Evolutionary conservation across 2,329 filamentous ascomycete species (phyloP), one percentile per base, ranked within the genome.

Genomic region (Pestalotiopsis sp.): DNA sequence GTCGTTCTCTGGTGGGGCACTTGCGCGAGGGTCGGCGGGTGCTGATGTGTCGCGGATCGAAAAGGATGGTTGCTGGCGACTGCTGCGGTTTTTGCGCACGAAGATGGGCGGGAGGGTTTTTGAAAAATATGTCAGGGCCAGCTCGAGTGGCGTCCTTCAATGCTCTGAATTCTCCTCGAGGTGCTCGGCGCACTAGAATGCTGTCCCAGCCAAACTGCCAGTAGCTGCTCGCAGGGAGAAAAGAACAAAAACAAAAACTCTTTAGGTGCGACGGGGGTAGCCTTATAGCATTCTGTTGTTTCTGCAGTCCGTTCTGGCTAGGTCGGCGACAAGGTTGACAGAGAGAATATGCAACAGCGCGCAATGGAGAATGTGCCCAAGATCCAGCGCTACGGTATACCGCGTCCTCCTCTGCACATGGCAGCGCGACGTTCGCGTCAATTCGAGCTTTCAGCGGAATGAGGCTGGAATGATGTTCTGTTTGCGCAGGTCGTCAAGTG

Each of bases 341-440:
- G 31, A n/a, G 39, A 52, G 38, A 31, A 25, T 36, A 12, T 64
- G 61, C 27, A 39, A 39, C 14, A 39, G 25, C 36, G 38, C 38
- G 38, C 36, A 39, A 45, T 25, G 39, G 61, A 31, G 39, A 31
- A 64, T 52, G 38, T 49, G 38, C n/a, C 41, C 61, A 52, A 39
- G 38, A 64, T 39, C 61, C n/a, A 62, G 61, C 38, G 25, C 36
- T 64, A 64, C 61, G 20, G 25, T 64, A 36, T 64, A n/a, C 61
- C 38, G 61, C 61, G 39, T 64, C 36, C n/a, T 31, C 41, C 20
- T 31, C 39, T 45, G 39, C n/a, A 39, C 61, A 64, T 49, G 41
- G 61, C 61, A 62, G 27, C 27, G 31, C 57, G 57, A 27, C 38
- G 25, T 59, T 38, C 39, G 39, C 38, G 61, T 64, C 61, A 52